Evolutionary conservation across 192 early-diverging fungal species (phyloP), one percentile per base, ranked within the genome.

Genomic region (Dissophora ornata): DNA sequence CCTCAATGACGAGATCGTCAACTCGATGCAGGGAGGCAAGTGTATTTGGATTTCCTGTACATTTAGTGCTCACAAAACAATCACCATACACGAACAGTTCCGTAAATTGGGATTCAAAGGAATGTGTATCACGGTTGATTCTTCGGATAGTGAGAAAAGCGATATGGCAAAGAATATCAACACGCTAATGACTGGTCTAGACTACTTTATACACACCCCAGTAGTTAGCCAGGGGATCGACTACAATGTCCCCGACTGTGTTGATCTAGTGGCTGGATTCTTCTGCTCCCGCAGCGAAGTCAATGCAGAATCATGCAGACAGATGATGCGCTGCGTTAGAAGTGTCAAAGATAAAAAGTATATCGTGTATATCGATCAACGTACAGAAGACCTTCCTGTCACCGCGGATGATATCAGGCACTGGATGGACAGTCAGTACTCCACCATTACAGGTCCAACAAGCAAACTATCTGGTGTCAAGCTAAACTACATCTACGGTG

Each of bases 161-260:
- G 46, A 56, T 29, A 57, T 66, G 24, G n/a, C 8, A 30, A 33
- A 66, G 44, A 56, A 66, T 41, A 56, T 66, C 63, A 66, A 57
- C 50, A 42, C 50, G 2, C 16, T n/a, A 41, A 67, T 57, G 30
- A 54, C 64, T 12, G 16, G 34, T 18, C 34, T 47, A 21, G 25
- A 57, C 45, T 67, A 67, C 28, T 66, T 48, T 16, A 67, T 67
- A 11, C 64, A 67, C 28, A 49, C 64, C 13, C 54, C 54, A 21
- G 49, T 33, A 7, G 49, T 67, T 54, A 30, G 28, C 2, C 41
- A 55, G 5, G 62, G 52, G 0, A 32, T 65, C 41, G 62, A 65
- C 52, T 46, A 19, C 46, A 67, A 67, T 25, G 45, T 67, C 45
- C 12, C 36, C 24, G 16, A 67, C 28, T 40, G 34, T 40, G 33